Evolutionary conservation across 2,329 filamentous ascomycete species (phyloP), one percentile per base, ranked within the genome.

Genomic region (Tolypocladium paradoxum): DNA sequence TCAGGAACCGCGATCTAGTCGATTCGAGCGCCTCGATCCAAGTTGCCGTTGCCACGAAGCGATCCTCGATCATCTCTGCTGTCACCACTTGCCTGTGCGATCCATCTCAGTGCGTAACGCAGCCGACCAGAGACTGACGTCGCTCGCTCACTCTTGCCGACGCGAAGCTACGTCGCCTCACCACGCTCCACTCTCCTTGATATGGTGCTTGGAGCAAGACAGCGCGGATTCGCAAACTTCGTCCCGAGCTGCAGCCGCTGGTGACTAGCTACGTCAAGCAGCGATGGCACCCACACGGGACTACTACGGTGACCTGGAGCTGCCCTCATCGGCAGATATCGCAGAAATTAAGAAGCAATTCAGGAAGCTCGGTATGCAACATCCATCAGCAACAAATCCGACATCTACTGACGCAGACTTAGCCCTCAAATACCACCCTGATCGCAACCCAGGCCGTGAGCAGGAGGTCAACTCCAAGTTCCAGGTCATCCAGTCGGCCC

Each of bases 371-470:
- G 87, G 87, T 89, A 73, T 54, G 75, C 46, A 18, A 14, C 24
- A 18, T n/a, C 16, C 12, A 14, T 14, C 27, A 20, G 20, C 29
- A 4, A 20, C 11, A 9, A 27, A 38, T 3, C 6, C 37, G 12
- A 22, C 27, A 31, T 50, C n/a, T 56, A 47, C 64, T 69, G 58
- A 72, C 59, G 6, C 33, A 12, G 27, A 4, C 5, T 22, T 54
- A 90, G 90, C 90, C 48, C 75, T 95, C 48, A 87, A 88, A 68
- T 95, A 87, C 63, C 90, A 96, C 64, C 90, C 90, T 8, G 90
- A 96, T 67, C 85, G 90, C 55, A 95, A 96, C 64, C 88, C 86
- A 12, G 90, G 90, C 50, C 82, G 81, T 63, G 90, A 95, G 70
- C 72, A 81, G 54, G 88, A 92, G 64, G 87, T 86, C 64, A 88